Conservation (phyloP, 2,329 filamentous ascomycete genomes). For the Fusarium azukiicola region DNA sequence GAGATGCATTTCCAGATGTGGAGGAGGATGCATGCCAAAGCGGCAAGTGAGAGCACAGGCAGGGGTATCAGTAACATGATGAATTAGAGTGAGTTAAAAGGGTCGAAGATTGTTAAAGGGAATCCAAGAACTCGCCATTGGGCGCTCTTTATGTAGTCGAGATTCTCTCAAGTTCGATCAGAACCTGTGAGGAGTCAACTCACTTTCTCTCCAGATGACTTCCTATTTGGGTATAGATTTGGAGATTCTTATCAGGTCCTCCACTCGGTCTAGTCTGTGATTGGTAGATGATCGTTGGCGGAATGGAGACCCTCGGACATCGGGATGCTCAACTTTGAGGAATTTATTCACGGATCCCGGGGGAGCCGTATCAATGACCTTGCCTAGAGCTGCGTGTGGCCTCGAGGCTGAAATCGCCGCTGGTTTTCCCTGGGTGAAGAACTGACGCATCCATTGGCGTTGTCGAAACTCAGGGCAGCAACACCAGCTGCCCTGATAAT, state of each 20-base stretch:
- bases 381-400: background rate
- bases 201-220: slow-evolving; percentile 7
- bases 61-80: slow-evolving; percentile 11
- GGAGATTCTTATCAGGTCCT: slow-evolving; percentile 10
- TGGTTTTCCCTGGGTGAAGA: background rate
- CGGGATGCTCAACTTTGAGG: background rate
- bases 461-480: slow-evolving; percentile 12
- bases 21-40: slow-evolving; percentile 1
- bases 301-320: slow-evolving; percentile 10
- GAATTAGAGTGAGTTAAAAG: background rate
- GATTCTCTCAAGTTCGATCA: background rate
- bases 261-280: background rate
- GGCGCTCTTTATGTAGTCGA: background rate
- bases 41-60: slow-evolving; percentile 1
- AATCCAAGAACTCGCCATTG: background rate
- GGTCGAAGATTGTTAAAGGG: background rate
- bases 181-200: background rate
- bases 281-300: background rate
- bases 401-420: background rate
- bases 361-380: background rate
- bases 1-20: slow-evolving; percentile 50
- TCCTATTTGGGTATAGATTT: slow-evolving; percentile 19
- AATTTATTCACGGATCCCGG: background rate
- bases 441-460: background rate
- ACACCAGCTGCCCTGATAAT: slow-evolving; percentile 22